Percentiles rank a stretch among this genome's conserved stretches.
phyloP scores from a whole-genome alignment of 2,329 filamentous ascomycete species.

The Paramyrothecium sp. region DNA sequence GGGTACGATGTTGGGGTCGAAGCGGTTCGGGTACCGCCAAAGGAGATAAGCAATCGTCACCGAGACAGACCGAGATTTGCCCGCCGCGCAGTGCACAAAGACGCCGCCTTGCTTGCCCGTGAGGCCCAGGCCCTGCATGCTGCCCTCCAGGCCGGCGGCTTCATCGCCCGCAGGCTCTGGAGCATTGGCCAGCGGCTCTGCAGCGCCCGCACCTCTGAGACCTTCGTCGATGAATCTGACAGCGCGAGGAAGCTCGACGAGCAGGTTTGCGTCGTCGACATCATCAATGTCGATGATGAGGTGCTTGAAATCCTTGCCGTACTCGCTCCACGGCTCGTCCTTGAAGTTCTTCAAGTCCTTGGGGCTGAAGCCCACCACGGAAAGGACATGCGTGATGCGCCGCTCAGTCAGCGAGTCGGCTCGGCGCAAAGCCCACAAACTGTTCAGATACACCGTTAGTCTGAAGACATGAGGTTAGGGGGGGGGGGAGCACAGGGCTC shows the following conservation, averaged over 20 bases:
- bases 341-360: constrained; percentile 41
- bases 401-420: constrained; percentile 67
- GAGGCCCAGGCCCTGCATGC: constrained; percentile 12
- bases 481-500: not conserved
- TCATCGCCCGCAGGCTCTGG: not conserved
- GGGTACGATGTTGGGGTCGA: constrained; percentile 36
- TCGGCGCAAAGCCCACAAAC: constrained; percentile 76
- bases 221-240: constrained; percentile 82
- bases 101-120: constrained; percentile 37
- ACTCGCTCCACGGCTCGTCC: constrained; percentile 45
- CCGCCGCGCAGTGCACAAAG: constrained; percentile 80
- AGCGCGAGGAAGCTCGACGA: constrained; percentile 75
- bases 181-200: not conserved
- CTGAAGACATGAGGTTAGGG: not conserved
- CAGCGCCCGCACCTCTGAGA: constrained; percentile 37
- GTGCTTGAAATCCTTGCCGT: constrained; percentile 64
- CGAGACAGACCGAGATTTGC: constrained; percentile 88
- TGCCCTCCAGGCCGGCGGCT: constrained; percentile 3
- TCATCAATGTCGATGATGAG: constrained; percentile 85
- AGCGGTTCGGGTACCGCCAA: constrained; percentile 58
- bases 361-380: constrained; percentile 62
- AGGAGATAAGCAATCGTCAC: constrained; percentile 84
- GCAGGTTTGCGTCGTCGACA: constrained; percentile 81
- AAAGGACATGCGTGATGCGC: constrained; percentile 88
- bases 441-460: constrained; percentile 31